Evolutionary conservation across 192 early-diverging fungal genomes (phyloP).

Genomic region (Pilobolus umbonatus): DNA sequence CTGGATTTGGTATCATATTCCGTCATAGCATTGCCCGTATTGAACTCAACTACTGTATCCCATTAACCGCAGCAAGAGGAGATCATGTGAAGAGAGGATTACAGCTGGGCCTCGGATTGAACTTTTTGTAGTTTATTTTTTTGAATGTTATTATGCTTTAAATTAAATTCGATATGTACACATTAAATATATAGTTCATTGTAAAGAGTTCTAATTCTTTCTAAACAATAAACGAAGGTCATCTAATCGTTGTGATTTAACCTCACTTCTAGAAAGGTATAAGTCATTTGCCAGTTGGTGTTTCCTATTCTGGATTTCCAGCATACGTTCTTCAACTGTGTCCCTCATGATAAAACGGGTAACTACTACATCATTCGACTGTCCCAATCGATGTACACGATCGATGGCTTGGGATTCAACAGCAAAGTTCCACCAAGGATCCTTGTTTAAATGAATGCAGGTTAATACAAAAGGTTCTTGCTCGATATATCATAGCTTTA

Average conservation of each 20-base stretch:
- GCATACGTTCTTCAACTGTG: slow-evolving; percentile 51
- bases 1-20: slow-evolving; percentile 81
- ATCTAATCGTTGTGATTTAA: slow-evolving; percentile 37
- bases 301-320: slow-evolving; percentile 51
- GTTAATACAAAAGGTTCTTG: too few species aligned
- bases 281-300: slow-evolving; percentile 43
- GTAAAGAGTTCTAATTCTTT: background rate
- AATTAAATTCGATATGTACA: background rate
- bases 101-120: slow-evolving; percentile 84
- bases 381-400: slow-evolving; percentile 80
- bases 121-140: slow-evolving; percentile 57
- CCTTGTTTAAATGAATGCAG: slow-evolving; percentile 44
- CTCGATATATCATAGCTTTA: slow-evolving; percentile 19
- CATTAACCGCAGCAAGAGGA: slow-evolving; percentile 54
- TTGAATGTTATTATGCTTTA: background rate
- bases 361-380: slow-evolving; percentile 42
- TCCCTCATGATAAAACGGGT: slow-evolving; percentile 32
- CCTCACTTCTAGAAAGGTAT: slow-evolving; percentile 42
- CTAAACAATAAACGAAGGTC: slow-evolving; percentile 47
- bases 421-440: slow-evolving; percentile 77
- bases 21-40: slow-evolving; percentile 80
- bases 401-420: slow-evolving; percentile 80
- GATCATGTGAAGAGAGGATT: slow-evolving; percentile 72
- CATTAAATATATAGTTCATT: background rate
- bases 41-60: slow-evolving; percentile 90